Percentiles rank a stretch among this genome's conserved stretches.
Evolutionary conservation across 305 asterid genomes (phyloP).

Genomic region (Fraxinus dipetala): DNA sequence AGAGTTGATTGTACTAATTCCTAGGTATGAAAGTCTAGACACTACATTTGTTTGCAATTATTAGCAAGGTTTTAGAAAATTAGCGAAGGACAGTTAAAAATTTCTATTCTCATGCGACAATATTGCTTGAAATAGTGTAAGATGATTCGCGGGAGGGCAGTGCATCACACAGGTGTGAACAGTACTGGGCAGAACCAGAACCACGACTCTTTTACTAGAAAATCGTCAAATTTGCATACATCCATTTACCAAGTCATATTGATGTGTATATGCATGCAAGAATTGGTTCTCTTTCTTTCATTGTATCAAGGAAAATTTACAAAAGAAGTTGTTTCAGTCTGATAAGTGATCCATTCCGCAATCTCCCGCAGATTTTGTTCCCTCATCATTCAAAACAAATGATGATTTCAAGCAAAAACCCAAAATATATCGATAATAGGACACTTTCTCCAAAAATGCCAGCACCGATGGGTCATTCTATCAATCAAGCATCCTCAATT

Average conservation of each 20-base stretch:
- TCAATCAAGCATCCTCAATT: not conserved
- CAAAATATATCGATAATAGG: not conserved
- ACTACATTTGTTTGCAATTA: not conserved
- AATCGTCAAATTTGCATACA: not conserved
- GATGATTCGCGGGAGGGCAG: not conserved
- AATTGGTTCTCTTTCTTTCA: not conserved
- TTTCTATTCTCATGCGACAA: not conserved
- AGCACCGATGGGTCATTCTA: not conserved
- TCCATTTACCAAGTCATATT: not conserved
- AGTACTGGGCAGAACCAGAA: not conserved
- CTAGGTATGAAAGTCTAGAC: not conserved
- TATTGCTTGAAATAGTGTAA: not conserved
- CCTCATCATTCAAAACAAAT: not conserved
- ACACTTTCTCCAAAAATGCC: not conserved
- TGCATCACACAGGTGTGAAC: not conserved
- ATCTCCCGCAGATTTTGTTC: not conserved
- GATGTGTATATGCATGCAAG: not conserved
- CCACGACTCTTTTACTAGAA: not conserved
- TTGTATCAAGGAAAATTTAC: not conserved
- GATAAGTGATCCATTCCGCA: not conserved
- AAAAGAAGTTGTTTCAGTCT: not conserved
- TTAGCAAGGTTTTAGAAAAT: not conserved
- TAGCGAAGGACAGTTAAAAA: not conserved
- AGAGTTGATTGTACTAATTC: not conserved
- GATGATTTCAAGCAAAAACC: not conserved